Percentiles rank a stretch among this genome's conserved stretches.
Conservation (phyloP, 2,329 filamentous ascomycete species). For the Fonsecaea pedrosoi region DNA sequence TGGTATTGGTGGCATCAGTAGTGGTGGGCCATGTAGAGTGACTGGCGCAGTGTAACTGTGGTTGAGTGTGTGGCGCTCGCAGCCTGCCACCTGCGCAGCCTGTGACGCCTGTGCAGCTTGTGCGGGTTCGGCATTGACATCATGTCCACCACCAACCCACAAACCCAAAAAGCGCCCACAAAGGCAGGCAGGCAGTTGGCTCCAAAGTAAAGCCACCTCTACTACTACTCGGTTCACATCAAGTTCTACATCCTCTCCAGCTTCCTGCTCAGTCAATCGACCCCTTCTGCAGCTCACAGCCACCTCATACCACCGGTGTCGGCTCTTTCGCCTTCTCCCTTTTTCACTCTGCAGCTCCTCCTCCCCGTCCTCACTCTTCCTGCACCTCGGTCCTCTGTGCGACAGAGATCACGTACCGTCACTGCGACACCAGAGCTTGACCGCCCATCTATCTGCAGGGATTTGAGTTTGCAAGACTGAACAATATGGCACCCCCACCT, state of each 20-base stretch:
- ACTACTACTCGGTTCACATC: background rate
- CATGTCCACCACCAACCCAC: slow-evolving; percentile 1
- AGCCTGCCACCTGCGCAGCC: background rate
- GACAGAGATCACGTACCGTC: background rate
- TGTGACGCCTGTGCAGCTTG: no score
- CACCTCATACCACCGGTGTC: background rate
- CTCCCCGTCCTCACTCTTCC: background rate
- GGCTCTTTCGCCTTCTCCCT: background rate
- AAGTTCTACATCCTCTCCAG: background rate
- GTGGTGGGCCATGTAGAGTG: background rate
- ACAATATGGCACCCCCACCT: slow-evolving; percentile 74
- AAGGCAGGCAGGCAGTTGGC: background rate
- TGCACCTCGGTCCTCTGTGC: background rate
- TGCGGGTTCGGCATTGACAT: background rate
- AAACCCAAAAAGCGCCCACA: background rate
- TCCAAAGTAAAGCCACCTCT: background rate
- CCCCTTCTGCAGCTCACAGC: background rate
- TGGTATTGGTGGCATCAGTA: background rate
- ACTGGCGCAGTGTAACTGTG: background rate
- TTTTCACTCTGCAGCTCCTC: background rate
- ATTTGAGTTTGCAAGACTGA: slow-evolving; percentile 11
- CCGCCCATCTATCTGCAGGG: slow-evolving; percentile 27
- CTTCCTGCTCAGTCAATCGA: background rate
- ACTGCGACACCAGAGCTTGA: slow-evolving; percentile 21
- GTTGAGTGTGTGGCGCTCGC: slow-evolving; percentile 5